Evolutionary conservation across 192 early-diverging fungal species (phyloP), one percentile per base, ranked within the genome.

Genomic region (Coemansia sp.): DNA sequence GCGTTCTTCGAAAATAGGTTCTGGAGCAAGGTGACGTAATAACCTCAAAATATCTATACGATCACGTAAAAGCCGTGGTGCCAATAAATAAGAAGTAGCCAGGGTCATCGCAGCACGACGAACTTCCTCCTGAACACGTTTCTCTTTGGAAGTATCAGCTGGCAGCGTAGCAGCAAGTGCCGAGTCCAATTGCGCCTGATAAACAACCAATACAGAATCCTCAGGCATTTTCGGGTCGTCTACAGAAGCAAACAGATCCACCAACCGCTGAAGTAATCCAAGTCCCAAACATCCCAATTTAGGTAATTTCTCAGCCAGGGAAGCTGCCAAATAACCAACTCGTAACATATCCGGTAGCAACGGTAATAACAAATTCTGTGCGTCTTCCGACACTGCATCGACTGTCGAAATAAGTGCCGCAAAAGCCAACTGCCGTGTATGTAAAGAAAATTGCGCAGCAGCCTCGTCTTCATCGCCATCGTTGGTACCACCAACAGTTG

Each of bases 151-250:
- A 7, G 1, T 20, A 10, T 51, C 58, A 19, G 57, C 17, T 14
- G 59, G 39, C 21, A 85, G 52, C 1, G 90, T 90, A 2, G 97
- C 93, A 17, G 92, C 91, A 46, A 99, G 84, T 3, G 96, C 94
- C 2, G 97, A 90, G 27, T 86, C 89, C 53, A 99, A 92, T 71
- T 98, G 96, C 0, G 95, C 94, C 73, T 95, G 92, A 75, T 96
- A 97, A 60, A 97, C 94, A 61, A 90, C 91, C 56, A 99, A 82
- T 53, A 91, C 87, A 0, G 61, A 55, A 5, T 71, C 68, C 42
- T 88, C 95, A 17, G 89, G 90, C 59, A 90, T 87, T 51, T 95
- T 95, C 3, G 97, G 95, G 82, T 99, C 97, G n/a, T 83, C 80
- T 0, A 92, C 89, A 10, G 71, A 59, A 14, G 87, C 63, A 75